These are phyloP conservation scores for Penicillium sp. DNA, from an alignment of 2,329 filamentous ascomycete genomes.

Conservation along the genomic window DNA sequence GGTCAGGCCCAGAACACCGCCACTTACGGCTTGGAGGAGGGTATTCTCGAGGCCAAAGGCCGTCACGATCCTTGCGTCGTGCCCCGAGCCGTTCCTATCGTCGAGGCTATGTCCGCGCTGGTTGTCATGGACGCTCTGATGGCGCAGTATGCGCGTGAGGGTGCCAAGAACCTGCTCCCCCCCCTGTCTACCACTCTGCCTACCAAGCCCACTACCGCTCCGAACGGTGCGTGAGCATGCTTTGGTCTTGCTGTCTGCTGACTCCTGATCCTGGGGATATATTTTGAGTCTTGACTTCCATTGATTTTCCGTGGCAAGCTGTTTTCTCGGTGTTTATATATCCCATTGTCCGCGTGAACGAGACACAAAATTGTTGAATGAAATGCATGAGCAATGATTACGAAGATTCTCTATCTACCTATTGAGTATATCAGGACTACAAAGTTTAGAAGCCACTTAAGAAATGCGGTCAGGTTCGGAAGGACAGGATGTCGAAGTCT, in stretches of 20 bases:
- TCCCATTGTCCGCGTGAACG: slow-evolving; percentile 3
- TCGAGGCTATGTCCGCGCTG: slow-evolving; percentile 85
- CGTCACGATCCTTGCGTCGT: slow-evolving; percentile 94
- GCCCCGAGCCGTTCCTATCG: slow-evolving; percentile 71
- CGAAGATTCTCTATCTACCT: background rate
- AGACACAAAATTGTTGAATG: slow-evolving; percentile 17
- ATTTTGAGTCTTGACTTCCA: background rate
- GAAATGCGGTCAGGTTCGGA: too few species aligned
- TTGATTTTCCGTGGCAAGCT: background rate
- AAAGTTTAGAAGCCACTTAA: background rate
- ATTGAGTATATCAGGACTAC: background rate
- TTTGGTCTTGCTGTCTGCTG: background rate
- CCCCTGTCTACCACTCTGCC: slow-evolving; percentile 40
- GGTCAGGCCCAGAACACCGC: slow-evolving; percentile 83
- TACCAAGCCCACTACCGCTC: slow-evolving; percentile 34
- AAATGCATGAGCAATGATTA: slow-evolving; percentile 21
- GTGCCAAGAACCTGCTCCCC: slow-evolving; percentile 50
- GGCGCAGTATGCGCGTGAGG: slow-evolving; percentile 70
- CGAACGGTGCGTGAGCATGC: slow-evolving; percentile 15
- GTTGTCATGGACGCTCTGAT: slow-evolving; percentile 85
- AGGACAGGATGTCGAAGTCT: too few species aligned
- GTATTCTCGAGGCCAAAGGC: slow-evolving; percentile 85
- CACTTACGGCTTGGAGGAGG: slow-evolving; percentile 74
- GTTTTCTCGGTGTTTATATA: slow-evolving; percentile 3
- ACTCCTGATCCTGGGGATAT: background rate